These are phyloP conservation scores for Boletus rufocinnamomeus DNA, from an alignment of 768 basidiomycete species.

Conservation along the genomic window DNA sequence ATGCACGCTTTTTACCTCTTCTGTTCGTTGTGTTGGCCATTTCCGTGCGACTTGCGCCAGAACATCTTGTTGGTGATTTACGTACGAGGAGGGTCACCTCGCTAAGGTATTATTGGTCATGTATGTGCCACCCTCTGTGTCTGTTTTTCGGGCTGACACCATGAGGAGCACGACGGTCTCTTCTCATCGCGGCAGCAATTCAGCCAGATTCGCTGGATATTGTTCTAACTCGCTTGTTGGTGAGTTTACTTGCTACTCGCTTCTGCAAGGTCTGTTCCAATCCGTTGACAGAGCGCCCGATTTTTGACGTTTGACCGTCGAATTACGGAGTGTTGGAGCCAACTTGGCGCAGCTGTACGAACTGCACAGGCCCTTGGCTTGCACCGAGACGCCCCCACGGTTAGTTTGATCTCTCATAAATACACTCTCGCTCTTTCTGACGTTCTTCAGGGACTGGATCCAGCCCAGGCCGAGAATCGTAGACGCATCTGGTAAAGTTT, in stretches of 20 bases:
- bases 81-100: constrained; percentile 76
- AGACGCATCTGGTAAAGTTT: constrained; percentile 76
- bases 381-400: constrained; percentile 87
- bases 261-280: constrained; percentile 10
- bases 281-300: constrained; percentile 59
- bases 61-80: constrained; percentile 79
- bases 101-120: constrained; percentile 93
- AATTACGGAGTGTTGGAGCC: constrained; percentile 96
- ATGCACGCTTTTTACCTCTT: constrained; percentile 86
- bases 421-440: constrained; percentile 4
- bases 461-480: constrained; percentile 81
- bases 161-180: constrained; percentile 71
- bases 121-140: constrained; percentile 49
- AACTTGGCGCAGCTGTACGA: constrained; percentile 87
- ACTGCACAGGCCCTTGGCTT: constrained; percentile 93
- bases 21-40: constrained; percentile 92
- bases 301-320: constrained; percentile 73
- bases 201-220: constrained; percentile 92
- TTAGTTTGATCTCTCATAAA: constrained; percentile 39
- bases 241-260: constrained; percentile 26
- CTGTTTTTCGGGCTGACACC: constrained; percentile 21
- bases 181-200: constrained; percentile 90
- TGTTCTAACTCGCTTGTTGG: constrained; percentile 87
- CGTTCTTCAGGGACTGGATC: constrained; percentile 60
- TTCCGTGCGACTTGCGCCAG: constrained; percentile 81